Evolutionary conservation across 441 rosid species (phyloP), one percentile per base, ranked within the genome.

Genomic region (Oxalis stricta): DNA sequence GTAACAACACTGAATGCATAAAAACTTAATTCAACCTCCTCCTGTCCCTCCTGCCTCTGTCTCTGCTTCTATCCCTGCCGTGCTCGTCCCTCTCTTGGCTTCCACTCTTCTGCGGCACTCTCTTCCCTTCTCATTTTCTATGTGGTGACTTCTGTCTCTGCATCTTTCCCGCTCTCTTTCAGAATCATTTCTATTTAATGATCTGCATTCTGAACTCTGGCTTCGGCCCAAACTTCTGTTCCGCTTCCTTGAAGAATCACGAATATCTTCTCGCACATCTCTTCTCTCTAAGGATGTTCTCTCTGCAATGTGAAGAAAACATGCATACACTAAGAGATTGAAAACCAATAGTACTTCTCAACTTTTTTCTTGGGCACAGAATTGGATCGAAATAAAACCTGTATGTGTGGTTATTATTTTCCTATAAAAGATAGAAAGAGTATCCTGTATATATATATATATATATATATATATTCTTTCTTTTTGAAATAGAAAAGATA

Each of bases 71-170:
- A 44, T 75, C 89, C 70, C 82, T 79, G 47, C 71, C 94, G 47
- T 70, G 70, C 50, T 87, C 94, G 33, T 75, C 92, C 56, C 92
- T 53, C 58, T 92, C 99, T 61, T 68, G 75, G 72, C 97, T 92
- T 63, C 76, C 73, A 52, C 94, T 87, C 72, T 82, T 87, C 56
- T 91, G 3, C 63, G 75, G 30, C 57, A 70, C 15, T 75, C 74
- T 41, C 77, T 64, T 29, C 64, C 61, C 51, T 73, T 75, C 41
- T 75, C 86, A 39, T 59, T 48, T 16, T 70, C 76, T 10, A 52
- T 18, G 46, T 63, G 69, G 53, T 58, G 66, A 53, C 41, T 48
- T 56, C 69, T 64, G 12, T 48, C 63, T 32, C 73, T 69, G 38
- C 71, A 70, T 61, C 82, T 63, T 31, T 68, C 77, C 10, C 72